phyloP scores from a whole-genome alignment of 148 eudicot genomes.

The Heliosperma pusillum region DNA sequence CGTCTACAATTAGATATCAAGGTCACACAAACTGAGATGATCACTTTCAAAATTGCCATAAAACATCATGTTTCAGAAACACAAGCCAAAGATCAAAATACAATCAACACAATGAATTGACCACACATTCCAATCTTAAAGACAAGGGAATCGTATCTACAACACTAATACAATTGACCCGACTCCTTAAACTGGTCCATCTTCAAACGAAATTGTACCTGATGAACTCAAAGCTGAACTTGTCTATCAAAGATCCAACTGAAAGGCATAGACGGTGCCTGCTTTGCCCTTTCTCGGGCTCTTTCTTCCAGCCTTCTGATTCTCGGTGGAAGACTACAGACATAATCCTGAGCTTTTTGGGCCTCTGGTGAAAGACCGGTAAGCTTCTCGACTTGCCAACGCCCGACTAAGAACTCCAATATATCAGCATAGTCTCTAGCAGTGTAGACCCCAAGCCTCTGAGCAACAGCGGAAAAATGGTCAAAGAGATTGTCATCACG shows the following conservation, averaged over 20 bases:
- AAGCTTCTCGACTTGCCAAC: conserved; percentile 38
- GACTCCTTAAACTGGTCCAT: neutral
- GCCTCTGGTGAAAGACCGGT: conserved; percentile 47
- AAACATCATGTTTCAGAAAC: neutral
- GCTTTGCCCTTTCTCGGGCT: conserved; percentile 39
- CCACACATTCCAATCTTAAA: neutral
- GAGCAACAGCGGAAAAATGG: conserved; percentile 58
- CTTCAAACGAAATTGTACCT: neutral
- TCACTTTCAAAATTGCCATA: conserved; percentile 13
- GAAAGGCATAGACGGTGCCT: conserved; percentile 32
- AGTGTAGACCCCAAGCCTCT: conserved; percentile 54
- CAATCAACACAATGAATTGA: neutral
- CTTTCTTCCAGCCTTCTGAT: conserved; percentile 46
- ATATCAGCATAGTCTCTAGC: conserved; percentile 57
- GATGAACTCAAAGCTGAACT: conserved; percentile 31
- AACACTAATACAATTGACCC: neutral
- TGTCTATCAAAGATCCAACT: conserved; percentile 50
- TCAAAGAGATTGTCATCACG: conserved; percentile 47
- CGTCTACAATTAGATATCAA: too few species aligned
- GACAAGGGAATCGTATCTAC: neutral
- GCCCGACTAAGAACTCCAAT: conserved; percentile 44
- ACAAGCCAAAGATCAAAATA: neutral
- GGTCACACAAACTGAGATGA: neutral
- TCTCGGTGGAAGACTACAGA: conserved; percentile 42
- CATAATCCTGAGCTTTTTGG: conserved; percentile 29